Base-by-base conservation (phyloP, 2,329 filamentous ascomycete genomes). In the Drechslera avenae region DNA sequence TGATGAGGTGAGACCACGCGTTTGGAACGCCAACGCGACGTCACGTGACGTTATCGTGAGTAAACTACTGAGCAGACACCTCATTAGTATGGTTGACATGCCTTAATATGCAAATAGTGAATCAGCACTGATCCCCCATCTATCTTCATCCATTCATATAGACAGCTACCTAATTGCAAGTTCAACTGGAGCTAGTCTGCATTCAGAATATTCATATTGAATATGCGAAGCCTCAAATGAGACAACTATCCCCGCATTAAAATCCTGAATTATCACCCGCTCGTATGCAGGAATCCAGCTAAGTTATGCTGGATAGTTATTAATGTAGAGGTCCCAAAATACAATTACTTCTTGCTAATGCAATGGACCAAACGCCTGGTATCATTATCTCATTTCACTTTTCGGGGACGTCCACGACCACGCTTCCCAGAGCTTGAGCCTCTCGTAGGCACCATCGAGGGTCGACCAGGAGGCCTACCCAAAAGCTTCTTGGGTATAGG, bases 371-470 rank as follows among this genome's bases (percentile, higher is more conserved):
- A 41, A 43, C 17, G 31, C 32, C 21, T 35, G 9, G 6, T 39
- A 43, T 23, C 12, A 13, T 23, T 13, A 5, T 34, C 14, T 35
- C 46, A 66, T 36, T 45, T 19, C 5, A 45, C 59, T 52, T 67
- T 69, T 43, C 62, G 57, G 0, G 68, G 67, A 23, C 68, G 52
- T 3, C 66, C 64, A 13, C 66, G 45, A 14, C 64, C 60, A 10
- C 64, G 53, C 49, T 60, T 65, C 2, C 52, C 60, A 13, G 54
- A 52, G 17, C 59, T 59, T 23, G 46, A 45, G 4, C 66, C 67
- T 31, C 68, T 54, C 2, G 59, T 64, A 1, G 63, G 62, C 4
- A 59, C 49, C 47, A 71, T 60, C 2, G 58, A 54, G 37, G 61
- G 49, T 6, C 62, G 37, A 18, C 64, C 59, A 18, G 41, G 52